Conservation (phyloP, 192 early-diverging fungal species). For the Borealophlyctis nickersoniae region DNA sequence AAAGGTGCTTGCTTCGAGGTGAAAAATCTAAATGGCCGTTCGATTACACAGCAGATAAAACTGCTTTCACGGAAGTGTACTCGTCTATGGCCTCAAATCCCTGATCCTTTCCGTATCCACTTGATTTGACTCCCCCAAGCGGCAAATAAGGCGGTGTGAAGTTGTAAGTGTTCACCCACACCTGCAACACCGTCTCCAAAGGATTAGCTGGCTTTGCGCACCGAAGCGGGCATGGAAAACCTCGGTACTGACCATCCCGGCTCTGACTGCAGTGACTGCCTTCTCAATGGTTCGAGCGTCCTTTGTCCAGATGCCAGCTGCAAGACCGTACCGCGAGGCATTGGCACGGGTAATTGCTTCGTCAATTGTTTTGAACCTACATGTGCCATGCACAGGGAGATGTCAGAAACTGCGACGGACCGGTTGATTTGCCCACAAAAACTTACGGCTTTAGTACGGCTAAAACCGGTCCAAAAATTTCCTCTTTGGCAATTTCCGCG, state of each 20-base stretch:
- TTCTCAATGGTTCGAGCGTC: neutral
- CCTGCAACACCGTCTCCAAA: neutral
- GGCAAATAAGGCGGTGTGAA: neutral
- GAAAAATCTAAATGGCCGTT: no score
- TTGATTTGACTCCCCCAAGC: neutral
- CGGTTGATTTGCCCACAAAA: slow-evolving; percentile 4
- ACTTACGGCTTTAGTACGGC: slow-evolving; percentile 59
- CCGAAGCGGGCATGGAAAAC: neutral
- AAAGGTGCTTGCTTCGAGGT: no score
- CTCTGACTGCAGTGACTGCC: neutral
- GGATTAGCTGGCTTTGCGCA: neutral
- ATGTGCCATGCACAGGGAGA: slow-evolving; percentile 26
- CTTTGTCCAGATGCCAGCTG: slow-evolving; percentile 77
- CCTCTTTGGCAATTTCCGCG: slow-evolving; percentile 71
- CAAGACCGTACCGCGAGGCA: slow-evolving; percentile 66
- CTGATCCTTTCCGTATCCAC: neutral
- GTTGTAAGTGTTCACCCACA: neutral
- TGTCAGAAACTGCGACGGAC: slow-evolving; percentile 69
- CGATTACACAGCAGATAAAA: neutral
- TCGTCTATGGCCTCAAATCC: neutral
- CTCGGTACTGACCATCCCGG: neutral
- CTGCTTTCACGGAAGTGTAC: neutral
- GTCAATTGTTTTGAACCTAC: slow-evolving; percentile 51
- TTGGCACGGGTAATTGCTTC: slow-evolving; percentile 78
- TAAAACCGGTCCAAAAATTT: slow-evolving; percentile 87